Percentiles rank a stretch among this genome's conserved stretches.
Conservation (phyloP, 345 rosid genomes). For the Isatis tinctoria region DNA sequence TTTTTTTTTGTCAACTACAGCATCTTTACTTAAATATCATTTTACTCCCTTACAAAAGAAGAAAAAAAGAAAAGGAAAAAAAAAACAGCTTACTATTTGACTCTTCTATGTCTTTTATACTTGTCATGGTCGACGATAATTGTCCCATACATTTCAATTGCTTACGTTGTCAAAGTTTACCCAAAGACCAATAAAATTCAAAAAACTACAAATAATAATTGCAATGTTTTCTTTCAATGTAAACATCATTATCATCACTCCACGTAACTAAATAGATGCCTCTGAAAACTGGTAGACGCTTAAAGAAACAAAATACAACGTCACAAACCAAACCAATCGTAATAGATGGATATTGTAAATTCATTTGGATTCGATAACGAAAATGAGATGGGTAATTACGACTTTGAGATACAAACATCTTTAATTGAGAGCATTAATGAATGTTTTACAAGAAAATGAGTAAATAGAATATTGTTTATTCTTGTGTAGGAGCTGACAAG, state of each 20-base stretch:
- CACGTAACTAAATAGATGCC: constrained; percentile 17
- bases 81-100: neutral
- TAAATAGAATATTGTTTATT: constrained; percentile 23
- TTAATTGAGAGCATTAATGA: neutral
- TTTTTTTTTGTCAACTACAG: too few species aligned
- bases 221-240: too few species aligned
- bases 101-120: neutral
- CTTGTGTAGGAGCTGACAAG: constrained; percentile 27
- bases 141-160: constrained; percentile 19
- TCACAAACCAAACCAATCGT: constrained; percentile 24
- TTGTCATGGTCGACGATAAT: constrained; percentile 3
- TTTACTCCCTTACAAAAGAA: neutral
- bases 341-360: neutral
- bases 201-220: neutral
- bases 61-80: neutral
- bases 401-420: constrained; percentile 24
- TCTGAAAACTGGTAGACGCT: neutral
- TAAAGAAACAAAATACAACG: constrained; percentile 9
- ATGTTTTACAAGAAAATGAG: constrained; percentile 19
- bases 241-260: too few species aligned
- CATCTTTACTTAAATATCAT: neutral
- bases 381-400: constrained; percentile 9
- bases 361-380: constrained; percentile 13
- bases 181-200: neutral
- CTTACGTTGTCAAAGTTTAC: constrained; percentile 17